Conservation (phyloP, 1,284 basidiomycete species). For the Termitomyces sp. region DNA sequence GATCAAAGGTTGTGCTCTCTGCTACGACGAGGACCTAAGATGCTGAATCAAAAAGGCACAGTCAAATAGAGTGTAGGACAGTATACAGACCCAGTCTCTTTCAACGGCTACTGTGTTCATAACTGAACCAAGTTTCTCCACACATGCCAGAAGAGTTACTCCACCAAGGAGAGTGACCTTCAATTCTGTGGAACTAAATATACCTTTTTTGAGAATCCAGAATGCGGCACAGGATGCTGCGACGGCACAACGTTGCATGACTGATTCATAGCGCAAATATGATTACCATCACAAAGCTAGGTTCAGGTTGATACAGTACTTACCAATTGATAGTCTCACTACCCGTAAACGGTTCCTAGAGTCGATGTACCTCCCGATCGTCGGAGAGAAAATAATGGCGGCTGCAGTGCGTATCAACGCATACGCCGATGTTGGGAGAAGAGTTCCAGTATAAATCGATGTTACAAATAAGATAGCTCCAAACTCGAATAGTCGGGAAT, state of each 20-base stretch:
- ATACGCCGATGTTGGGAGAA: slow-evolving; percentile 22
- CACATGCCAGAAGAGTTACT: slow-evolving; percentile 19
- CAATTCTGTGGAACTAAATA: not conserved
- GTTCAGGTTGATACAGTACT: not conserved
- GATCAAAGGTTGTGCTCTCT: slow-evolving; percentile 1
- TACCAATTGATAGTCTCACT: slow-evolving; percentile 21
- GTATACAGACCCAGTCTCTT: slow-evolving; percentile 20
- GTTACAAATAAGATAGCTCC: slow-evolving; percentile 24
- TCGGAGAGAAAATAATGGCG: slow-evolving; percentile 20
- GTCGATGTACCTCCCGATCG: slow-evolving; percentile 22
- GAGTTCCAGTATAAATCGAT: slow-evolving; percentile 20
- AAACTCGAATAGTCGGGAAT: slow-evolving; percentile 21
- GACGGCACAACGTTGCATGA: slow-evolving; percentile 15
- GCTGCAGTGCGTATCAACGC: slow-evolving; percentile 18
- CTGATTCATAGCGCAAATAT: not conserved
- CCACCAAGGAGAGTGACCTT: slow-evolving; percentile 1
- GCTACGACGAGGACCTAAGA: slow-evolving; percentile 7
- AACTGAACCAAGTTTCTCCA: slow-evolving; percentile 16
- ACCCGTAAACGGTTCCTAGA: slow-evolving; percentile 15
- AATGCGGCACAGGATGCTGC: slow-evolving; percentile 18
- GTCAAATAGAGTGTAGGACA: not conserved
- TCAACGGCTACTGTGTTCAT: slow-evolving; percentile 23
- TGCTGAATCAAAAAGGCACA: not conserved
- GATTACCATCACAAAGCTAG: not conserved
- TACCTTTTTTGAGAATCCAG: slow-evolving; percentile 7